Conservation (phyloP, 2,329 filamentous ascomycete species). For the Aspergillus sp. region DNA sequence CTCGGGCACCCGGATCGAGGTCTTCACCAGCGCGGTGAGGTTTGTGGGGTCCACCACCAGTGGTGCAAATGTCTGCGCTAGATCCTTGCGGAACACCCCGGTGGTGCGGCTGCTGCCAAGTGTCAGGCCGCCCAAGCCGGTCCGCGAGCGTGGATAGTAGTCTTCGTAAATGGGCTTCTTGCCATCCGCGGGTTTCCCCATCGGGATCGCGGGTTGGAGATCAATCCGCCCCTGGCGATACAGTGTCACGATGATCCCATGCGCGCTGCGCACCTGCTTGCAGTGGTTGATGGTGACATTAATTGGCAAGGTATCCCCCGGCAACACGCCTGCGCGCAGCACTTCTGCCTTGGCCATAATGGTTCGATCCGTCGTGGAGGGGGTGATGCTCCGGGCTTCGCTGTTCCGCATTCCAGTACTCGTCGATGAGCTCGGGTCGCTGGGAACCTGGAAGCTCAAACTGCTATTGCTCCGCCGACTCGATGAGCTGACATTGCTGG, state of each 20-base stretch:
- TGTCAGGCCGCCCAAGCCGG: conserved; percentile 81
- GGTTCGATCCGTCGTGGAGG: conserved; percentile 67
- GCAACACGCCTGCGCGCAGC: conserved; percentile 77
- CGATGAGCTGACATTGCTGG: conserved; percentile 72
- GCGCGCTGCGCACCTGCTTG: conserved; percentile 84
- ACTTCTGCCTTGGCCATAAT: conserved; percentile 87
- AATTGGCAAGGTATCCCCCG: conserved; percentile 80
- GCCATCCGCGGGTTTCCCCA: conserved; percentile 64
- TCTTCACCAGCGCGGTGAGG: conserved; percentile 76
- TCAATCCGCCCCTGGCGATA: conserved; percentile 92
- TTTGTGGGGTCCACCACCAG: conserved; percentile 82
- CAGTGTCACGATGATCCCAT: conserved; percentile 88
- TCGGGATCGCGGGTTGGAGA: conserved; percentile 65
- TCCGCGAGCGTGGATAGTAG: conserved; percentile 82
- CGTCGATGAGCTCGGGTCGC: conserved; percentile 44
- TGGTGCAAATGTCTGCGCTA: conserved; percentile 84
- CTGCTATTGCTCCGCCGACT: conserved; percentile 69
- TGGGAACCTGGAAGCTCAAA: conserved; percentile 56
- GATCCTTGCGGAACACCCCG: conserved; percentile 92
- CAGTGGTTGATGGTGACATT: conserved; percentile 83
- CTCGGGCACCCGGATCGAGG: conserved; percentile 82
- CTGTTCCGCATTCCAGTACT: conserved; percentile 47
- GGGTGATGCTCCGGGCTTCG: conserved; percentile 53
- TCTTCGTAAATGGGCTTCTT: conserved; percentile 76
- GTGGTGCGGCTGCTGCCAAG: conserved; percentile 82